Evolutionary conservation across 2,329 filamentous ascomycete species (phyloP), one percentile per base, ranked within the genome.

Genomic region (Phyllosticta citriasiana): DNA sequence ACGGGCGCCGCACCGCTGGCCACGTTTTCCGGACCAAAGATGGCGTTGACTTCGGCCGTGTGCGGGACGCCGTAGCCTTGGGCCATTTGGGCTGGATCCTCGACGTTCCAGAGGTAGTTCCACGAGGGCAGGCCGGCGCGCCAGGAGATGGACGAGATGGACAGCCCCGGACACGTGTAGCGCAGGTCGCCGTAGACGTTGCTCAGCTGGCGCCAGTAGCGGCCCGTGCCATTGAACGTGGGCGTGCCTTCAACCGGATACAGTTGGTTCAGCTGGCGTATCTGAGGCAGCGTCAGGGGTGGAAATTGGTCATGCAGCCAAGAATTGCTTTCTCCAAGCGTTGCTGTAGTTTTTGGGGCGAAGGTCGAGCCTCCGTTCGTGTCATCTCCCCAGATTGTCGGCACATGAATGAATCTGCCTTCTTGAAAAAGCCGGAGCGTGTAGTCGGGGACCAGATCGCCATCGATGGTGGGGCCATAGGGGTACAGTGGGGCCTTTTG

Each of bases 81-180:
- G 0, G 74, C 75, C 24, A 82, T 73, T 55, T 83, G 76, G 0
- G 67, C 66, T 0, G 82, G 79, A 63, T 89, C 87, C 52, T 83
- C 74, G 3, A 90, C 88, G 60, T 86, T 82, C 74, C 85, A 89
- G 52, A 82, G 82, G 70, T 92, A 92, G 68, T 84, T 86, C 80
- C 83, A 92, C 25, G 79, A 82, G 1, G 70, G 67, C 19, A 77
- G 66, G 14, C 73, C 73, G 60, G 75, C 66, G 26, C 69, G 65
- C 2, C 73, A 72, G 54, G 76, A 75, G 1, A 76, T 71, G 4
- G 74, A 71, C 8, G 75, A 69, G 68, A 87, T 74, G 71, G 78
- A 82, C 50, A 87, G 77, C 0, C 81, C 82, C 0, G 85, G 83
- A 65, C 86, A 89, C 65, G 78, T 84, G 70, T 88, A 88, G 4